These are phyloP conservation scores for Fusarium lyarnte DNA, from an alignment of 2,329 filamentous ascomycete species.

Conservation along the genomic window DNA sequence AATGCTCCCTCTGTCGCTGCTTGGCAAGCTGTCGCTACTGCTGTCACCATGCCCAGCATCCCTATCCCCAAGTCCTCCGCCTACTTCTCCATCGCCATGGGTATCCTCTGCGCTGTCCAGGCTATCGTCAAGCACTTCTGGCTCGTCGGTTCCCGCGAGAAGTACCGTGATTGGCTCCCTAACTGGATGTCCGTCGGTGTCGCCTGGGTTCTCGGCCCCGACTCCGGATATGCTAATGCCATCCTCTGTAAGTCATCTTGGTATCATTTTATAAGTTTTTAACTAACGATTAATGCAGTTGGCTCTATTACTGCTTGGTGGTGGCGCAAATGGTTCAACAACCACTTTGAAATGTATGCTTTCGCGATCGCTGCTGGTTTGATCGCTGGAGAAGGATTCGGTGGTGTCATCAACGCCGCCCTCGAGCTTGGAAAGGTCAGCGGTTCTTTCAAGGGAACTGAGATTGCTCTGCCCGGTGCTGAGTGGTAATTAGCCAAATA, in stretches of 20 bases:
- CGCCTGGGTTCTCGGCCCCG: constrained; percentile 66
- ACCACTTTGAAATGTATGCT: constrained; percentile 63
- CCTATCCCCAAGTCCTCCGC: constrained; percentile 64
- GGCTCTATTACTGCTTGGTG: constrained; percentile 62
- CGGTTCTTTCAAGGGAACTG: constrained; percentile 37
- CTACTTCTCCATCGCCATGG: constrained; percentile 66
- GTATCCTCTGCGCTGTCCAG: constrained; percentile 59
- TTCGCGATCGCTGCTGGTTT: constrained; percentile 69
- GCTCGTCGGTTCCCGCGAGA: constrained; percentile 61
- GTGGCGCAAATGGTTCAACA: constrained; percentile 63
- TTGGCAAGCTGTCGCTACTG: constrained; percentile 72
- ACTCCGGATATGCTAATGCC: constrained; percentile 63
- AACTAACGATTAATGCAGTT: constrained; percentile 34
- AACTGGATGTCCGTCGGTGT: constrained; percentile 72
- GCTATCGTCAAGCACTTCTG: constrained; percentile 64
- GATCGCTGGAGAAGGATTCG: constrained; percentile 71
- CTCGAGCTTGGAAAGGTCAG: constrained; percentile 51
- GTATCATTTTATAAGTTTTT: not conserved
- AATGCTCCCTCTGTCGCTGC: constrained; percentile 70
- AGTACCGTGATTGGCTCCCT: constrained; percentile 66
- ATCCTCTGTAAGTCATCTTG: constrained; percentile 52
- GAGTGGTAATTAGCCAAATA: constrained; percentile 13
- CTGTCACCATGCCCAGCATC: constrained; percentile 65
- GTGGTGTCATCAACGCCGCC: constrained; percentile 67
- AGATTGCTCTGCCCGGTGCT: constrained; percentile 26